Evolutionary conservation across 495 filamentous ascomycete species (phyloP).

Genomic region (Elaphomyces granulatus): DNA sequence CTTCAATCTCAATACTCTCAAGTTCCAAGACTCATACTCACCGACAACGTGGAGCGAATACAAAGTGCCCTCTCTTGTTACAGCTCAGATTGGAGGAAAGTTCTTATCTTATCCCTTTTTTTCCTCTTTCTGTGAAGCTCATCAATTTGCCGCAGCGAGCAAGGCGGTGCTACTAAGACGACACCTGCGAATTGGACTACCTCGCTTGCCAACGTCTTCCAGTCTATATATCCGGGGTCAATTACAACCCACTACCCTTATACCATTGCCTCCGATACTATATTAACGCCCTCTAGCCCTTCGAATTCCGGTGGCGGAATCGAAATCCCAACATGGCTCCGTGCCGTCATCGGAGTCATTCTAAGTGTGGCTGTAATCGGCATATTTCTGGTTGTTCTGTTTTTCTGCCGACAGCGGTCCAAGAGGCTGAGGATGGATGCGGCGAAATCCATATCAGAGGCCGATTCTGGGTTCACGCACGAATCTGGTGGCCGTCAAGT

Average conservation of each 20-base stretch:
- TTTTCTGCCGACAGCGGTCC: no score
- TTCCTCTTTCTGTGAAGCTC: neutral
- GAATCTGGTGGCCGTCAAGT: no score
- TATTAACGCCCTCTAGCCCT: neutral
- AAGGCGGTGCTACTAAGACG: conserved; percentile 36
- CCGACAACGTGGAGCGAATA: conserved; percentile 38
- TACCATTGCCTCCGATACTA: neutral
- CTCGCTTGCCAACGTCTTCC: conserved; percentile 34
- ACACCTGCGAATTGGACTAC: conserved; percentile 29
- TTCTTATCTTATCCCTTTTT: neutral
- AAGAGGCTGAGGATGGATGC: no score
- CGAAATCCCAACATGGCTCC: neutral
- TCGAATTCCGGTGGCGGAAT: neutral
- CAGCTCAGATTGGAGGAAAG: conserved; percentile 41
- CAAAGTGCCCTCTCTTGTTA: conserved; percentile 35
- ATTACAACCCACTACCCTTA: conserved; percentile 45
- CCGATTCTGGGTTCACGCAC: no score
- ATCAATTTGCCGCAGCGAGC: conserved; percentile 7
- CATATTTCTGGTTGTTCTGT: no score
- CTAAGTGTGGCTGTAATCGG: no score
- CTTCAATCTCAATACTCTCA: conserved; percentile 39
- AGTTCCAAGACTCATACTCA: conserved; percentile 40
- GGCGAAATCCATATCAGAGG: no score
- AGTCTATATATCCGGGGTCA: conserved; percentile 29
- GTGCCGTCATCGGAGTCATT: neutral